Base-by-base conservation (phyloP, 768 basidiomycete genomes). In the Agaricus subrufescens region DNA sequence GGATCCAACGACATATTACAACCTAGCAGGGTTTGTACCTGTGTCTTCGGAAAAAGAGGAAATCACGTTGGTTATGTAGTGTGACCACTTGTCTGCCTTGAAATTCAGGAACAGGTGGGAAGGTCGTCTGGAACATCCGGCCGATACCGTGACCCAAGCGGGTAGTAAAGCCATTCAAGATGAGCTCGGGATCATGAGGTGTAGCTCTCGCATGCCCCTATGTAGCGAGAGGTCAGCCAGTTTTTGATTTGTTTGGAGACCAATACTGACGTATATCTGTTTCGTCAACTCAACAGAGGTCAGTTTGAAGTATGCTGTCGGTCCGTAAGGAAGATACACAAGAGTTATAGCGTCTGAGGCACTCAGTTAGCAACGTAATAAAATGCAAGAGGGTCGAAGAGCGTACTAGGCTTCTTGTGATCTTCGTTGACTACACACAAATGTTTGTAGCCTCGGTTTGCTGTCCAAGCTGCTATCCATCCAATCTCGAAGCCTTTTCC, bases 11-110 rank as follows among this genome's bases (percentile, higher is more conserved):
- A 12, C 25, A 25, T 25, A 29, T 46, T 4, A 29, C 29, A 56
- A 46, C 7, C 46, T 50, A 34, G 39, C 27, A 30, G 58, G 52
- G 6, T 58, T 26, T 66, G 51, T 58, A 96, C 86, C 97, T 83
- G 76, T 98, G 97, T 56, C 97, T 79, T 60, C 97, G 77, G 76
- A 99, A 96, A 75, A 99, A 99, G 56, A 99, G 73, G 72, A 98
- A 99, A 73, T 99, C 97, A 46, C 97, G 84, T 68, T 97, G 94
- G 66, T 98, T 98, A 67, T 98, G 97, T 19, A 98, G 76, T 2
- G 96, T 97, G 11, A 98, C 95, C 9, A 98, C 95, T 70, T 99
- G 97, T 30, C 97, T 76, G 34, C 97, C 97, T 71, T 94, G 87
- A 66, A 97, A 98, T 67, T 97, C 91, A 0, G 94, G 94, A 60